Base-by-base conservation (phyloP, 2,329 filamentous ascomycete species). In the Elsinoe ampelina region DNA sequence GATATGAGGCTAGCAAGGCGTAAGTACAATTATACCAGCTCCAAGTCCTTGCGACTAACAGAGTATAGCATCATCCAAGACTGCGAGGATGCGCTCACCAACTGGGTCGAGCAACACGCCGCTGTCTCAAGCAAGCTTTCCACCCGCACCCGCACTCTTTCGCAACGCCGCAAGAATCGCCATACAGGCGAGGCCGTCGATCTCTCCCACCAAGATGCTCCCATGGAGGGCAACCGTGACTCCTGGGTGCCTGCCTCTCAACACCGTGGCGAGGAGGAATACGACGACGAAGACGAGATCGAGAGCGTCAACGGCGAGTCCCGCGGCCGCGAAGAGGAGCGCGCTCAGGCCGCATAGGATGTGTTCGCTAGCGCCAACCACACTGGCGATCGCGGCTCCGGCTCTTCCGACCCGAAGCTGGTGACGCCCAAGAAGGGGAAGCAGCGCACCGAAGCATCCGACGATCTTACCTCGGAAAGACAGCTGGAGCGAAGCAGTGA, bases 1-100 rank as follows among this genome's bases (percentile, higher is more conserved):
- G 93, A 61, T 98, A 98, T 70, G 93, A 98, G 72, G 91, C 91
- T 61, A 95, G 89, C 81, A 97, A 96, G 77, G 92, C 82, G 75
- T 78, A 72, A 59, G 73, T 72, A 39, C 17, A 19, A 8, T 4
- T 30, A 6, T 20, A 32, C 5, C 22, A 19, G 5, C 6, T 13
- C 22, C 52, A 19, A 35, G 42, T 34, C 5, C 19, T 35, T 26
- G 30, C 11, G 10, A 15, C 65, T 69, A 58, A 70, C 58, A 50
- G 45, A 34, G 22, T 19, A 34, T 45, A 78, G 87, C 62, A 97
- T 98, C 73, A 97, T 98, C 68, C 93, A 98, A 76, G 93, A 98
- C 73, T 98, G 93, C 72, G 93, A 98, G 75, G 91, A 97, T 70
- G 82, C 93, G 1, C 84, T 98, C 60, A 96, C 90, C 71, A 96